Conservation (phyloP, 2,329 filamentous ascomycete species). For the Pseudophaeomoniella oleicola region DNA sequence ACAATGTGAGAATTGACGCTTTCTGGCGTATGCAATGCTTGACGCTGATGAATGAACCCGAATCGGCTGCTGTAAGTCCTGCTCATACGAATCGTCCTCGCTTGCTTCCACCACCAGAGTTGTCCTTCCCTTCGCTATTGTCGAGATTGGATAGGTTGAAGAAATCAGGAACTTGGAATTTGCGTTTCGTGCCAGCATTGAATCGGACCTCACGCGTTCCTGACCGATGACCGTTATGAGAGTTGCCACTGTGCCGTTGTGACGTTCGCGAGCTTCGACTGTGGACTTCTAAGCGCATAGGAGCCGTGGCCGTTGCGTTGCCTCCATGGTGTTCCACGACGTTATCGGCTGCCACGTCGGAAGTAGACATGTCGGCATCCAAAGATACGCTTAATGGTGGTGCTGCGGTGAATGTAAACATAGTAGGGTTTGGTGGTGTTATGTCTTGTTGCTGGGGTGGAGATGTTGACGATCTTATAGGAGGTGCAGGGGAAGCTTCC, state of each 20-base stretch:
- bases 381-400: constrained; percentile 22
- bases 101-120: constrained; percentile 28
- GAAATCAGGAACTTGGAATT: constrained; percentile 31
- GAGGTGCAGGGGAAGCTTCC: constrained; percentile 4
- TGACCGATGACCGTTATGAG: constrained; percentile 19
- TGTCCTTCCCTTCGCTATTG: constrained; percentile 24
- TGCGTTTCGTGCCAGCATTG: constrained; percentile 31
- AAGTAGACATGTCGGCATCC: constrained; percentile 4
- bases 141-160: constrained; percentile 31
- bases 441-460: constrained; percentile 2
- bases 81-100: constrained; percentile 30
- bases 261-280: constrained; percentile 25
- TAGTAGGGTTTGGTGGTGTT: constrained; percentile 14
- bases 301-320: constrained; percentile 11
- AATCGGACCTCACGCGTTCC: constrained; percentile 23
- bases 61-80: neutral
- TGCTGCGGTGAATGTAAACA: constrained; percentile 29
- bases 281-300: constrained; percentile 27
- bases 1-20: neutral
- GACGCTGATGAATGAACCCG: neutral
- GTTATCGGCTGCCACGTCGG: neutral
- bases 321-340: neutral
- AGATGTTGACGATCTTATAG: neutral
- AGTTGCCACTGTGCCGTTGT: constrained; percentile 22
- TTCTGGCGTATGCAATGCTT: constrained; percentile 1